Percentiles rank a stretch among this genome's conserved stretches.
Conservation (phyloP, 352 stramenopile genomes). For the Peronospora belbahrii region DNA sequence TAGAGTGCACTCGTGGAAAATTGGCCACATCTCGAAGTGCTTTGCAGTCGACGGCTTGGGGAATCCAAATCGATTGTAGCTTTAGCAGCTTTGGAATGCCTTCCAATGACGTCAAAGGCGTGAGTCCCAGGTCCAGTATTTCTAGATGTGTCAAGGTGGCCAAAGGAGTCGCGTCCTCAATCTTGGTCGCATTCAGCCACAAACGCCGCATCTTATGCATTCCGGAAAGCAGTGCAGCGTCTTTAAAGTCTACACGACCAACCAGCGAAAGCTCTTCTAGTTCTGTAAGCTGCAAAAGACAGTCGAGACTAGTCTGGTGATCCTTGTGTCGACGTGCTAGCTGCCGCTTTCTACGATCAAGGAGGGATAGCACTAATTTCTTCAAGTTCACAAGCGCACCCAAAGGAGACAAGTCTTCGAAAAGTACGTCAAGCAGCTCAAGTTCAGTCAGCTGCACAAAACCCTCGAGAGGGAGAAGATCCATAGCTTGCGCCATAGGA, state of each 20-base stretch:
- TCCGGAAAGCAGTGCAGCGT: constrained; percentile 27
- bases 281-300: constrained; percentile 27
- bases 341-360: constrained; percentile 36
- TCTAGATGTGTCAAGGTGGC: constrained; percentile 27
- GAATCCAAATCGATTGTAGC: constrained; percentile 46
- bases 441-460: constrained; percentile 37
- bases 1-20: constrained; percentile 38
- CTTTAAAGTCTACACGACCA: constrained; percentile 56
- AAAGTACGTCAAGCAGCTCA: constrained; percentile 44
- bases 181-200: constrained; percentile 45
- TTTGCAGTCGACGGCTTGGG: constrained; percentile 32
- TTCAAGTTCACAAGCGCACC: constrained; percentile 34
- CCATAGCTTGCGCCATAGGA: constrained; percentile 29
- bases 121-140: constrained; percentile 43
- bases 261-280: constrained; percentile 42
- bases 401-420: constrained; percentile 40
- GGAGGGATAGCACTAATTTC: constrained; percentile 43
- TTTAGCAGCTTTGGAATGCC: constrained; percentile 24
- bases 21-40: constrained; percentile 31
- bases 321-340: constrained; percentile 30
- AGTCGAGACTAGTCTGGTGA: constrained; percentile 39
- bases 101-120: constrained; percentile 33
- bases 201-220: constrained; percentile 37
- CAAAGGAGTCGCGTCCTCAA: constrained; percentile 31
- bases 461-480: constrained; percentile 31